Evolutionary conservation across 257 asterid genomes (phyloP).

Genomic region (Catharanthus roseus): DNA sequence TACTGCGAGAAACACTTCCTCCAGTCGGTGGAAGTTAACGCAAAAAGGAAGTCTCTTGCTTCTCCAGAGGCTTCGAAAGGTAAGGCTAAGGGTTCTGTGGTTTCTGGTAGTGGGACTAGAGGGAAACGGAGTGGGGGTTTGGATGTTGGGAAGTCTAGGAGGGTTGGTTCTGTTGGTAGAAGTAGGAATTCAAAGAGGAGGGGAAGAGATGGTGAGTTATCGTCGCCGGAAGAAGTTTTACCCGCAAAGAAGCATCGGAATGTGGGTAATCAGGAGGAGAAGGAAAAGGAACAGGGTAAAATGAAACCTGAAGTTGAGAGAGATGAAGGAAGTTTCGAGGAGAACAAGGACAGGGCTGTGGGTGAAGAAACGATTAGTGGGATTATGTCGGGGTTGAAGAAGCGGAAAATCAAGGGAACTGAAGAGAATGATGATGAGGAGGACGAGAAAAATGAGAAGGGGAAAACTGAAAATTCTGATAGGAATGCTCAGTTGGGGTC

Average conservation of each 20-base stretch:
- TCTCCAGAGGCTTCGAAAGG: constrained; percentile 11
- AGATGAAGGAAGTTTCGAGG: neutral
- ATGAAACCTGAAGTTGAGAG: neutral
- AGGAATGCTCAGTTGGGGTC: neutral
- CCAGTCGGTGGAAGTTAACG: neutral
- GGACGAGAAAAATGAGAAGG: neutral
- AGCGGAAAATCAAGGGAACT: constrained; percentile 1
- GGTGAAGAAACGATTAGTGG: neutral
- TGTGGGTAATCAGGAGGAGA: neutral
- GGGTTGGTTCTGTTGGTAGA: neutral
- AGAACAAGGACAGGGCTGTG: neutral
- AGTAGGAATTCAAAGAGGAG: constrained; percentile 2
- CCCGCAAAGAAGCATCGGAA: constrained; percentile 24
- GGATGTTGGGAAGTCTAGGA: neutral
- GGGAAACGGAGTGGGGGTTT: neutral
- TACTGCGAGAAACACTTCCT: constrained; percentile 32
- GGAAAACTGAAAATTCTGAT: neutral
- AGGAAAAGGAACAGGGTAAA: neutral
- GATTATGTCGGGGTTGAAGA: neutral
- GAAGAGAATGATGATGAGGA: neutral
- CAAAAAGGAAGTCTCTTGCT: neutral
- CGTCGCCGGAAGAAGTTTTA: constrained; percentile 22
- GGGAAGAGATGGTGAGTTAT: constrained; percentile 6
- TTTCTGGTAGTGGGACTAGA: constrained; percentile 4
- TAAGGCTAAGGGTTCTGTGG: neutral